phyloP scores from a whole-genome alignment of 2,329 filamentous ascomycete genomes.

The Penicillium crustosum region DNA sequence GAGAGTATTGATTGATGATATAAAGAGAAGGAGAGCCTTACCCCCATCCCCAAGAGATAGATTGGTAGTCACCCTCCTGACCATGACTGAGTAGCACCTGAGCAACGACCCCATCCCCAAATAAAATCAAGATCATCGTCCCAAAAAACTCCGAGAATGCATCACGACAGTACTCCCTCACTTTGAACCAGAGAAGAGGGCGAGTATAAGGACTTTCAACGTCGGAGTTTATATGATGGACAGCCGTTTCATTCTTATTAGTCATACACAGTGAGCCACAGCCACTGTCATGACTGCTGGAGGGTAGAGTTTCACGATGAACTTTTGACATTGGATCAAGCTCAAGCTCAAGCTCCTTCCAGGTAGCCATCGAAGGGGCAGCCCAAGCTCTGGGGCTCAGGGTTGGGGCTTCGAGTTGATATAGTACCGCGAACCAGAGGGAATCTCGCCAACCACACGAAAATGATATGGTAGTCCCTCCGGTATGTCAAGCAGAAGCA shows the following conservation, averaged over 20 bases:
- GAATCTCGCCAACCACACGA: background rate
- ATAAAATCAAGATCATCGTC: slow-evolving; percentile 66
- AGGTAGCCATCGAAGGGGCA: slow-evolving; percentile 11
- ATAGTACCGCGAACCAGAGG: background rate
- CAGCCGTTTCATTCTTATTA: slow-evolving; percentile 18
- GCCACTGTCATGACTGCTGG: slow-evolving; percentile 17
- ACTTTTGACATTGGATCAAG: slow-evolving; percentile 18
- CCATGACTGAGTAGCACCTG: slow-evolving; percentile 61
- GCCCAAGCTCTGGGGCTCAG: background rate
- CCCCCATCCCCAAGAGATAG: slow-evolving; percentile 54
- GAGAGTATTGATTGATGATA: background rate
- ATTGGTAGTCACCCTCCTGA: slow-evolving; percentile 51
- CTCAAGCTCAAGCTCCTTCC: slow-evolving; percentile 2
- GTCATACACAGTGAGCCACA: slow-evolving; percentile 20
- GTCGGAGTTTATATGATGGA: slow-evolving; percentile 17
- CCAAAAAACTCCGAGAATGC: slow-evolving; percentile 68
- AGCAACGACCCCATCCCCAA: slow-evolving; percentile 70
- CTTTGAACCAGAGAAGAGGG: slow-evolving; percentile 52
- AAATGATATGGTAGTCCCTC: background rate
- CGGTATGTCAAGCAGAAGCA: slow-evolving; percentile 19
- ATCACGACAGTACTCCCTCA: slow-evolving; percentile 55
- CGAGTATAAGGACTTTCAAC: slow-evolving; percentile 3
- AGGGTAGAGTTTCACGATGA: slow-evolving; percentile 16
- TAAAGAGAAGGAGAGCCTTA: slow-evolving; percentile 24
- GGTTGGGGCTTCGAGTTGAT: slow-evolving; percentile 8